Conservation (phyloP, 805 yeast species). For the Saccharomycopsis schoenii region DNA sequence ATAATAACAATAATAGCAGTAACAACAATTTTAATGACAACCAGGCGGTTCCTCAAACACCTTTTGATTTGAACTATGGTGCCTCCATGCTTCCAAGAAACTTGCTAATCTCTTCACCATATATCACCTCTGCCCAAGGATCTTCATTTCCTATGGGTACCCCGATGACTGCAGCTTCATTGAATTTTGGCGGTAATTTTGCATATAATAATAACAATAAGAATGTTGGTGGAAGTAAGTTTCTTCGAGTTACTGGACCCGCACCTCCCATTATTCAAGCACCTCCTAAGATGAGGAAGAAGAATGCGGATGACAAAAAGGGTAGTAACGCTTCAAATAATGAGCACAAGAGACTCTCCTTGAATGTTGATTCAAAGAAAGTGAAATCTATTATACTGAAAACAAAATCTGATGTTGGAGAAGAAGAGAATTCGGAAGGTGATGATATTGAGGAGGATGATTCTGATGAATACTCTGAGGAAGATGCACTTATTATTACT, state of each 20-base stretch:
- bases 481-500: not conserved
- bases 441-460: conserved; percentile 1
- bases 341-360: not conserved
- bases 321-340: not conserved
- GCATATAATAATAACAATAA: conserved; percentile 2
- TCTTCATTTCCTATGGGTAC: conserved; percentile 10
- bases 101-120: conserved; percentile 51
- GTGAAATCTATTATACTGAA: not conserved
- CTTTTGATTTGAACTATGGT: conserved; percentile 51
- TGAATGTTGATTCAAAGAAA: not conserved
- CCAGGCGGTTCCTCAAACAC: conserved; percentile 34
- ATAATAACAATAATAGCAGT: not conserved
- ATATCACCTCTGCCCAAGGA: conserved; percentile 19
- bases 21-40: not conserved
- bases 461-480: not conserved
- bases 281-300: conserved; percentile 15
- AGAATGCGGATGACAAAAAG: not conserved
- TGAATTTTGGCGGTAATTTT: conserved; percentile 9
- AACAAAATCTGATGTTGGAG: not conserved
- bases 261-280: conserved; percentile 17
- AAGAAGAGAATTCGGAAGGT: not conserved
- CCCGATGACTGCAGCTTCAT: conserved; percentile 13
- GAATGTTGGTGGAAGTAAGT: conserved; percentile 6
- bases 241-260: conserved; percentile 14
- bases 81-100: conserved; percentile 56